Conservation (phyloP, 2,329 filamentous ascomycete species). For the Paraphoma chrysanthemicola region DNA sequence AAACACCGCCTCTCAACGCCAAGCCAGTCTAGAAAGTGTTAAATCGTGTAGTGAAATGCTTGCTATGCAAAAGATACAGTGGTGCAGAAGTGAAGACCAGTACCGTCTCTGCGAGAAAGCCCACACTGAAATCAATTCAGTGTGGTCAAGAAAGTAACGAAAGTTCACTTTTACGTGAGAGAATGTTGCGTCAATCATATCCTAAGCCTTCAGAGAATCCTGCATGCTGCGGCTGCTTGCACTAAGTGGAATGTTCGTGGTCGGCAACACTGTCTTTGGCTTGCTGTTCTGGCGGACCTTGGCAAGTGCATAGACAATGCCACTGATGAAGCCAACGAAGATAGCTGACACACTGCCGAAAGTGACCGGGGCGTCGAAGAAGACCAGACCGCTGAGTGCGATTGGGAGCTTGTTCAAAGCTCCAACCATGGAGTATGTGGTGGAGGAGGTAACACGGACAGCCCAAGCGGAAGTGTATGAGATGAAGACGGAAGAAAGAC, state of each 20-base stretch:
- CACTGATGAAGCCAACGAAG: conserved; percentile 86
- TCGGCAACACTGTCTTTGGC: conserved; percentile 72
- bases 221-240: conserved; percentile 90
- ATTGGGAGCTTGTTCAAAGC: conserved; percentile 98
- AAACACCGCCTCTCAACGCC: conserved; percentile 19
- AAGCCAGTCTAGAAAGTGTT: conserved; percentile 29
- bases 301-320: conserved; percentile 86
- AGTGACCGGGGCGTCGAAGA: conserved; percentile 94
- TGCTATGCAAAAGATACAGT: conserved; percentile 26
- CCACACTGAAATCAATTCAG: conserved; percentile 29
- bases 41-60: conserved; percentile 22
- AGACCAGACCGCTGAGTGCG: conserved; percentile 87
- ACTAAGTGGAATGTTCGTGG: conserved; percentile 74
- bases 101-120: conserved; percentile 10
- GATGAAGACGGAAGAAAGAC: conserved; percentile 92
- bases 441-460: conserved; percentile 94
- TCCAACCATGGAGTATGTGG: conserved; percentile 98
- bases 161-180: conserved; percentile 11
- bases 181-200: neutral
- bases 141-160: conserved; percentile 9
- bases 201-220: conserved; percentile 72
- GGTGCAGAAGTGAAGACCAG: conserved; percentile 19
- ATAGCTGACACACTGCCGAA: conserved; percentile 93
- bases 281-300: conserved; percentile 80
- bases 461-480: conserved; percentile 99